Percentiles rank a stretch among this genome's conserved stretches.
Conservation (phyloP, 192 early-diverging fungal genomes). For the Coemansia reversa region DNA sequence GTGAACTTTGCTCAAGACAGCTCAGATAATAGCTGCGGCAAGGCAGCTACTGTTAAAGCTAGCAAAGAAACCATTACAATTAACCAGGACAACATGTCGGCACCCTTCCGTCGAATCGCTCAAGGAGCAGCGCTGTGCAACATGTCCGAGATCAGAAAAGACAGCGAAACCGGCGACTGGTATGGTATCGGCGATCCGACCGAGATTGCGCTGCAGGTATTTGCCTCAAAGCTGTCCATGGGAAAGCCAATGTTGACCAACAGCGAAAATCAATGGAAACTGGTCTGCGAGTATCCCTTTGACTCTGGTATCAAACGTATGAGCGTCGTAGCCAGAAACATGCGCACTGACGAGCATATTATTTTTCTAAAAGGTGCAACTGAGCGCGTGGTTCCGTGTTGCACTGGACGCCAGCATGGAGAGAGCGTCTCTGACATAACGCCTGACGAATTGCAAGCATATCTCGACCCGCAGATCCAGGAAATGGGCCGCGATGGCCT, state of each 20-base stretch:
- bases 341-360: constrained; percentile 42
- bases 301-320: constrained; percentile 86
- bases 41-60: constrained; percentile 3
- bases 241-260: constrained; percentile 64
- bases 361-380: constrained; percentile 89
- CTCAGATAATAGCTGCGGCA: constrained; percentile 7
- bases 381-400: constrained; percentile 80
- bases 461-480: constrained; percentile 63
- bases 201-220: constrained; percentile 88
- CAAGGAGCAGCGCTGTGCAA: constrained; percentile 79
- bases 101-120: constrained; percentile 52
- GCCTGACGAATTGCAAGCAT: constrained; percentile 44
- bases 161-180: constrained; percentile 65
- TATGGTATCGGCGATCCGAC: constrained; percentile 85
- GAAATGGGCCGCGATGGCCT: constrained; percentile 74
- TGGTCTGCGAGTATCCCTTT: constrained; percentile 68
- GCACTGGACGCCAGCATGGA: constrained; percentile 56
- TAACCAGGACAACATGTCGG: constrained; percentile 41
- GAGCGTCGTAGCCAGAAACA: constrained; percentile 71
- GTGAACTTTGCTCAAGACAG: constrained; percentile 27
- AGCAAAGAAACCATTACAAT: constrained; percentile 33
- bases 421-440: constrained; percentile 22
- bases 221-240: constrained; percentile 76
- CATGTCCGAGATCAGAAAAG: constrained; percentile 71
- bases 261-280: constrained; percentile 47